phyloP scores from a whole-genome alignment of 2,329 filamentous ascomycete genomes.

The Apiospora marii region DNA sequence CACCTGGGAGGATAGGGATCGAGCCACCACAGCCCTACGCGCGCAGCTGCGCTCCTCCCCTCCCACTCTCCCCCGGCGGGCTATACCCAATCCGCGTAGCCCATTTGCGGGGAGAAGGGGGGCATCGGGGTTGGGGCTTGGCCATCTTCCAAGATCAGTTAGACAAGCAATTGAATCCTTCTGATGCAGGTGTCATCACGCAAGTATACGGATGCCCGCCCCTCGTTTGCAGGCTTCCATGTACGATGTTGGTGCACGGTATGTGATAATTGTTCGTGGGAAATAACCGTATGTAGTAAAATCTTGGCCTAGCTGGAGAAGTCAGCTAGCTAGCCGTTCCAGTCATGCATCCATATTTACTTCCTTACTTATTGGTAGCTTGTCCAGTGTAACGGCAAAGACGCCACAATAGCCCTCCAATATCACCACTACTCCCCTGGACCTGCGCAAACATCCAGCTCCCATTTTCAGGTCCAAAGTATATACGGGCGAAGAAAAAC shows the following conservation, averaged over 20 bases:
- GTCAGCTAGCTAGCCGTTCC: background rate
- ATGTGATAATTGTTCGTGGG: background rate
- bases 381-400: background rate
- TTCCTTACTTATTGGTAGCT: background rate
- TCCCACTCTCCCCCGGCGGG: background rate
- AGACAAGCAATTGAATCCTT: constrained; percentile 7
- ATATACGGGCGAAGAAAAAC: background rate
- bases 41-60: background rate
- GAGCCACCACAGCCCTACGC: background rate
- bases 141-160: background rate
- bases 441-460: background rate
- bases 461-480: background rate
- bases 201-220: background rate
- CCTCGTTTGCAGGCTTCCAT: background rate
- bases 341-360: too few species aligned
- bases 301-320: background rate
- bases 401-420: background rate
- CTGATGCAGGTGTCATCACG: background rate
- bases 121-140: background rate
- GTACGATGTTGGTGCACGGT: background rate
- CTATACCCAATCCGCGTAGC: background rate
- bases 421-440: background rate
- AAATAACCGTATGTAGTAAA: too few species aligned
- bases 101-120: background rate
- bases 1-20: background rate